Evolutionary conservation across 345 rosid species (phyloP).

Genomic region (Crucihimalaya himalaica): DNA sequence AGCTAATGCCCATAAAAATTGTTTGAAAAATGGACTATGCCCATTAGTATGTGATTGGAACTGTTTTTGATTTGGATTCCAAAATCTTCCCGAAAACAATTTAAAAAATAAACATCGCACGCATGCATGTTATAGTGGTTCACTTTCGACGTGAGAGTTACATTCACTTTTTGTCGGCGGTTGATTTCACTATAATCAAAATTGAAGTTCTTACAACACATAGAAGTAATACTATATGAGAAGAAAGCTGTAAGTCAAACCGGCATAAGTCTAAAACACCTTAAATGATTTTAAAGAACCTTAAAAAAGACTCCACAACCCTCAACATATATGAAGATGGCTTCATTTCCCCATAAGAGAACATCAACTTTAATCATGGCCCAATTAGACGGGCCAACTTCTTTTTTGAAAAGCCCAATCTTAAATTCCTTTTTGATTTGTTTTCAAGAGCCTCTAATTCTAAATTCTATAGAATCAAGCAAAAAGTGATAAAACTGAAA

Average conservation of each 20-base stretch:
- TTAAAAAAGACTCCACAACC: too few species aligned
- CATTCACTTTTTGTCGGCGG: too few species aligned
- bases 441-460: background rate
- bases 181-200: background rate
- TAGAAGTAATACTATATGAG: too few species aligned
- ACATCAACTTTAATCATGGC: too few species aligned
- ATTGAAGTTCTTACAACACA: too few species aligned
- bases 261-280: background rate
- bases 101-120: background rate
- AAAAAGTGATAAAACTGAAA: background rate
- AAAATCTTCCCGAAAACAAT: background rate
- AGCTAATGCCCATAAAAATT: background rate
- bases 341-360: background rate
- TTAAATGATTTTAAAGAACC: background rate
- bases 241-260: background rate
- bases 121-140: background rate
- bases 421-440: background rate
- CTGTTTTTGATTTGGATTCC: background rate
- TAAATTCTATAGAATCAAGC: background rate
- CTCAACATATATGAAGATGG: background rate
- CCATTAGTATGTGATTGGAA: background rate
- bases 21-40: background rate
- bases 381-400: background rate
- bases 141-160: background rate
- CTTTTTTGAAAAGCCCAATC: background rate